A percentile compares a stretch with the other conserved stretches of the same genome.
These are phyloP conservation scores for Dioszegia hungarica DNA, from an alignment of 768 basidiomycete species.

Conservation along the genomic window DNA sequence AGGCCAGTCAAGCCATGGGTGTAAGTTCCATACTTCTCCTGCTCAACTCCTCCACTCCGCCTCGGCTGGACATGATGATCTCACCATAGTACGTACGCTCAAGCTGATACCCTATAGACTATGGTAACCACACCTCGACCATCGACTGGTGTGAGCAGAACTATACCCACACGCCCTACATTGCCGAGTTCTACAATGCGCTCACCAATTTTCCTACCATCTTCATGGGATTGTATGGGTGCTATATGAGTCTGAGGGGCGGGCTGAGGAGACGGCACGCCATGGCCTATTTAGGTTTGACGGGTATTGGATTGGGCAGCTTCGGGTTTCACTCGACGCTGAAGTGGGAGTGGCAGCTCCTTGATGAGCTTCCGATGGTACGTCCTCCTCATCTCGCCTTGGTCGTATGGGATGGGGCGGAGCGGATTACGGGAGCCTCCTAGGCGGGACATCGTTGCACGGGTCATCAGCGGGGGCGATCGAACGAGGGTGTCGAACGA, in stretches of 20 bases:
- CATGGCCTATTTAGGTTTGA: constrained; percentile 53
- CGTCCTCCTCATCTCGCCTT: constrained; percentile 8
- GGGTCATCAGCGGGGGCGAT: too few relatives aligned
- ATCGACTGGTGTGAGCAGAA: constrained; percentile 59
- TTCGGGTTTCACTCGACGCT: constrained; percentile 75
- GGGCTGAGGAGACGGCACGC: constrained; percentile 50
- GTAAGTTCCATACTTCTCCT: constrained; percentile 1
- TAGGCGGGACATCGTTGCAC: too few relatives aligned
- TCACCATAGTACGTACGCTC: too few relatives aligned
- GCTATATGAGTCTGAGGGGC: constrained; percentile 32
- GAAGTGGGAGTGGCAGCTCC: constrained; percentile 65
- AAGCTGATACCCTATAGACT: constrained; percentile 19
- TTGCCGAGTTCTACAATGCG: constrained; percentile 72
- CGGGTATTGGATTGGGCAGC: constrained; percentile 67
- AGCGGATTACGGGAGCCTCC: too few relatives aligned
- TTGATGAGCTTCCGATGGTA: constrained; percentile 75
- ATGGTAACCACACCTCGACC: constrained; percentile 42
- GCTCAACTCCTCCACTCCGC: too few relatives aligned
- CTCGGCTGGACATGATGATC: too few relatives aligned
- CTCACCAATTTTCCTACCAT: constrained; percentile 68
- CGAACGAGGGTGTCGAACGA: too few relatives aligned
- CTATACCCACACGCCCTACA: constrained; percentile 70
- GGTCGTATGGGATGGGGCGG: too few relatives aligned
- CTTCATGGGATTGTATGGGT: constrained; percentile 56
- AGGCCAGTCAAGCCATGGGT: constrained; percentile 34